Evolutionary conservation across 768 basidiomycete species (phyloP).

Genomic region (Xerocomellus intermedius): DNA sequence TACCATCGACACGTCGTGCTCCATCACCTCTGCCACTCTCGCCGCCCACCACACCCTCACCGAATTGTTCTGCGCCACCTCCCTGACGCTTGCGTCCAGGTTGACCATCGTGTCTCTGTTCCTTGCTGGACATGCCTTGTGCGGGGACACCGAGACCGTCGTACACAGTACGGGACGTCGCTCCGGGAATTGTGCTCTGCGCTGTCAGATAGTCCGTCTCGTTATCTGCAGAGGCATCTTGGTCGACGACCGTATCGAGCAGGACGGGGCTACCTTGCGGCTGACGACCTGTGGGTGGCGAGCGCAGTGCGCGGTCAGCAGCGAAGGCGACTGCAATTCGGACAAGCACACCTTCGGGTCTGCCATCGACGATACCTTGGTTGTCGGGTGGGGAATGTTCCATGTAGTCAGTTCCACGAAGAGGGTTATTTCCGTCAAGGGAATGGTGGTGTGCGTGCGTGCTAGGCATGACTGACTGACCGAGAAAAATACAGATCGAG

Average conservation of each 20-base stretch:
- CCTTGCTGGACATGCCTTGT: conserved; percentile 35
- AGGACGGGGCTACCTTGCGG: conserved; percentile 17
- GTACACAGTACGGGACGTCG: conserved; percentile 35
- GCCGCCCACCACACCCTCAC: background rate
- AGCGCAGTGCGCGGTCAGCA: background rate
- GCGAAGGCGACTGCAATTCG: too few relatives aligned
- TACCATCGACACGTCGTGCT: background rate
- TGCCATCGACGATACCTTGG: conserved; percentile 22
- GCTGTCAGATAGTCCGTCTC: conserved; percentile 9
- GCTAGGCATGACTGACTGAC: conserved; percentile 9
- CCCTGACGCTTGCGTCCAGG: conserved; percentile 28
- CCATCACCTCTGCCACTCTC: background rate
- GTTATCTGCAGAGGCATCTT: conserved; percentile 27
- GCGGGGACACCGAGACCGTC: conserved; percentile 29
- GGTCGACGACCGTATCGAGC: conserved; percentile 33
- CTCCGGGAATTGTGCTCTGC: conserved; percentile 29
- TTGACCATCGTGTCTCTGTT: conserved; percentile 36
- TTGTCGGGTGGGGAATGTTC: conserved; percentile 7
- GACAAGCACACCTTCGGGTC: conserved; percentile 13
- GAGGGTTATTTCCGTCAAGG: conserved; percentile 18
- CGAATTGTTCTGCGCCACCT: conserved; percentile 22
- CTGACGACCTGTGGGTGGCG: conserved; percentile 11
- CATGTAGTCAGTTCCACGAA: conserved; percentile 16
- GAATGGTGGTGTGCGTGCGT: conserved; percentile 20
- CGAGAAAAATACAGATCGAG: background rate